These are phyloP conservation scores for Ascobolus immersus DNA, from an alignment of 495 filamentous ascomycete species.

Conservation along the genomic window DNA sequence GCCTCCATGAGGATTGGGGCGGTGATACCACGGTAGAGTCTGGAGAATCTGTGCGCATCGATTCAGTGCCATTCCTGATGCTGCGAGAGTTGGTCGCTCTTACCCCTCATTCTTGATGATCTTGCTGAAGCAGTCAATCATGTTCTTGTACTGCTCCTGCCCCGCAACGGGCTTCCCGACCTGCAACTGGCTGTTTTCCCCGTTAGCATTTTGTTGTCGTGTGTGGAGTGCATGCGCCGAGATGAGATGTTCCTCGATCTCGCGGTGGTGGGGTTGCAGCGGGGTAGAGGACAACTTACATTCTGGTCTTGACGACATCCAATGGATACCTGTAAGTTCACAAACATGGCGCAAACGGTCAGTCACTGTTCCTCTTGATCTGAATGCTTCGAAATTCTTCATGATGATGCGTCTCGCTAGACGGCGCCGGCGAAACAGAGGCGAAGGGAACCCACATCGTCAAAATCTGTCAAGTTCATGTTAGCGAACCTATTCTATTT, in stretches of 20 bases:
- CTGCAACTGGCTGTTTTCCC: slow-evolving; percentile 49
- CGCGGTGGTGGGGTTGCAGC: no score
- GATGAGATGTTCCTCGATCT: slow-evolving; percentile 1
- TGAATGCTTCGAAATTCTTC: no score
- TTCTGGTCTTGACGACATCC: slow-evolving; percentile 92
- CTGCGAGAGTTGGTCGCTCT: slow-evolving; percentile 5
- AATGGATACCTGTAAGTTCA: slow-evolving; percentile 61
- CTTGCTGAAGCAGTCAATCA: slow-evolving; percentile 92
- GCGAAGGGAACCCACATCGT: slow-evolving; percentile 37
- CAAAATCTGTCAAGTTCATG: slow-evolving; percentile 35
- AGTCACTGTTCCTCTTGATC: no score
- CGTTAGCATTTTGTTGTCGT: slow-evolving; percentile 13
- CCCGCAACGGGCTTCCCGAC: slow-evolving; percentile 40
- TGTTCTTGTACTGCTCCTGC: slow-evolving; percentile 70
- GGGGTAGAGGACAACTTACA: slow-evolving; percentile 34
- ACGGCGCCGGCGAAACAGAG: slow-evolving; percentile 8
- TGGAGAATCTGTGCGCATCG: slow-evolving; percentile 54
- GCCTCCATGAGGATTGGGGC: slow-evolving; percentile 97
- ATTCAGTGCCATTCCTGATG: slow-evolving; percentile 4
- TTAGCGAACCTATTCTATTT: no score
- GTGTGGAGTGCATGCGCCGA: slow-evolving; percentile 7
- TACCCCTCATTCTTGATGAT: slow-evolving; percentile 89
- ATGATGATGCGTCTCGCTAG: slow-evolving; percentile 10
- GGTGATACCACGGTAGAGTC: slow-evolving; percentile 82
- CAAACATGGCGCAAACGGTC: no score